Evolutionary conservation across 805 yeast species (phyloP).

Genomic region (Cephaloascus fragrans): DNA sequence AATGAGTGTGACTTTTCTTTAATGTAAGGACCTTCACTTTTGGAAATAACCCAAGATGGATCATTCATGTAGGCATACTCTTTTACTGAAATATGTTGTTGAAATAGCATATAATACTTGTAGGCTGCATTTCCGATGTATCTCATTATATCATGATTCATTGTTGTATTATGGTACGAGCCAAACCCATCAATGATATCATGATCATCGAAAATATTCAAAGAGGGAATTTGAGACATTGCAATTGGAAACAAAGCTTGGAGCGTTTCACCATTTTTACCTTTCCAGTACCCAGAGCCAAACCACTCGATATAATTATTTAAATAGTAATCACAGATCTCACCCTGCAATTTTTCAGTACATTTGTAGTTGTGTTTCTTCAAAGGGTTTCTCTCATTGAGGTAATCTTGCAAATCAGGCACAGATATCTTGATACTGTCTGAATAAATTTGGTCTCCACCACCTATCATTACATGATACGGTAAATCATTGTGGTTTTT

Average conservation of each 20-base stretch:
- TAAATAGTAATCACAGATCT: conserved; percentile 60
- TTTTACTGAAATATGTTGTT: conserved; percentile 60
- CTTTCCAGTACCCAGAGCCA: conserved; percentile 82
- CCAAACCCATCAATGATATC: conserved; percentile 97
- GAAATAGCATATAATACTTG: conserved; percentile 84
- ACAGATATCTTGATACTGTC: conserved; percentile 66
- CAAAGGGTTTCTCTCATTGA: conserved; percentile 37
- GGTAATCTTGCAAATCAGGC: conserved; percentile 52
- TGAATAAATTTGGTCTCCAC: conserved; percentile 92
- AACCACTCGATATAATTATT: conserved; percentile 79
- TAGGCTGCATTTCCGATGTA: conserved; percentile 74
- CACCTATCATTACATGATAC: conserved; percentile 94
- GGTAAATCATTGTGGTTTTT: conserved; percentile 47
- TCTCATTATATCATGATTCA: conserved; percentile 58
- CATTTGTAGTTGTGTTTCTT: conserved; percentile 29
- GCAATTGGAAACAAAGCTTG: conserved; percentile 68
- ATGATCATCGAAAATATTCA: conserved; percentile 89
- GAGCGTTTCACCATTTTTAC: conserved; percentile 52
- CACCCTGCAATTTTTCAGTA: conserved; percentile 36
- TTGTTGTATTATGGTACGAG: conserved; percentile 68
- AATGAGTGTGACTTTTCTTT: conserved; percentile 56
- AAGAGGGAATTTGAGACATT: conserved; percentile 71
- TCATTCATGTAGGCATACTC: conserved; percentile 26
- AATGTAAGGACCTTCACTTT: conserved; percentile 57
- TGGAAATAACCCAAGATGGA: conserved; percentile 58